Evolutionary conservation across 192 early-diverging fungal species (phyloP), one percentile per base, ranked within the genome.

Genomic region (Backusella psychrophila): DNA sequence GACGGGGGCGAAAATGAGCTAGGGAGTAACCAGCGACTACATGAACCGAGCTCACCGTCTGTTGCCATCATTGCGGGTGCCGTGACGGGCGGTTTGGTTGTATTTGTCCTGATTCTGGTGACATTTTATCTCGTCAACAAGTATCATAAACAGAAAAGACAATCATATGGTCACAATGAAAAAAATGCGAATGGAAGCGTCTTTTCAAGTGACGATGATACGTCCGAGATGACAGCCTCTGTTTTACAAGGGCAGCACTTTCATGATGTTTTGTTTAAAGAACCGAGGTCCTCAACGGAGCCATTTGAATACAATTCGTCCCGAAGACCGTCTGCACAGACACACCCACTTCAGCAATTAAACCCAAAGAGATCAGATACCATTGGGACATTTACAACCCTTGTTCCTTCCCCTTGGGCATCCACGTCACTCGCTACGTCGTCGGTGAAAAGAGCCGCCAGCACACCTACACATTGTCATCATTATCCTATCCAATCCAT

Each of bases 51-150:
- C 26, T 36, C 75, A 15, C 68, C 75, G 3, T 77, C 75, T 19
- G 38, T 69, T n/a, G 68, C 68, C 34, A 77, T 71, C 6, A 52
- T 77, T 52, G 69, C 75, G 21, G 75, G 75, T 31, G 75, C 75
- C 1, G 75, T 77, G 12, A 77, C 69, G 6, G 69, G 75, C 34
- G 53, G 75, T 19, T 35, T 77, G 1, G 75, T 71, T 29, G 75
- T 77, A 3, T 70, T 77, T 70, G 35, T 77, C 6, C 44, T 77
- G 9, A 70, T 77, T 21, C n/a, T 77, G 15, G 69, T 71, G 8
- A 52, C 68, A 29, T 39, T 77, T 33, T 77, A 77, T 63, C 21
- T 77, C 5, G 38, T 77, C 17, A 69, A 77, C 33, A 29, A 41
- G 12, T 66, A 75, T 29, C 41, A 67, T 15, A 75, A 75, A n/a